Evolutionary conservation across 352 stramenopile genomes (phyloP).

Genomic region (Phytophthora pseudosyringae): DNA sequence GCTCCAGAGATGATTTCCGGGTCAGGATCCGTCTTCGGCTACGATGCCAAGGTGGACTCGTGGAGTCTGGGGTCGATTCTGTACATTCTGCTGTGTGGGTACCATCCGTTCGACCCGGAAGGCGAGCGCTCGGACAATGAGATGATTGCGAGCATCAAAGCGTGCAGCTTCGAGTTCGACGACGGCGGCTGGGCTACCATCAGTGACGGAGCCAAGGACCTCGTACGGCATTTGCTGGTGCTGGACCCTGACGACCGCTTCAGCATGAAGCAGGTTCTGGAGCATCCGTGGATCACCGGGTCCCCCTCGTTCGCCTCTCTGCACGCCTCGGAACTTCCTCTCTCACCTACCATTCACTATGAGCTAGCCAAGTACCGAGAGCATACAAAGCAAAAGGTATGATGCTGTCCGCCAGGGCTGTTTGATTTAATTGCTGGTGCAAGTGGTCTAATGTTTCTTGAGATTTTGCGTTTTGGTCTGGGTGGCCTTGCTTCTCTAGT

Average conservation of each 20-base stretch:
- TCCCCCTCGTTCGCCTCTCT: conserved; percentile 14
- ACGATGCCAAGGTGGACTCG: conserved; percentile 87
- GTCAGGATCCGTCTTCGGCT: conserved; percentile 69
- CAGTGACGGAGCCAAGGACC: conserved; percentile 67
- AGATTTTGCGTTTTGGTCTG: conserved; percentile 32
- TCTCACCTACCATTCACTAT: conserved; percentile 75
- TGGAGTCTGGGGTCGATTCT: conserved; percentile 89
- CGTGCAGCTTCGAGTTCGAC: conserved; percentile 76
- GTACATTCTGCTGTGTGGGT: conserved; percentile 88
- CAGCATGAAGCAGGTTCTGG: conserved; percentile 71
- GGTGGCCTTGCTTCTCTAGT: conserved; percentile 28
- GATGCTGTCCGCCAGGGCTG: not conserved
- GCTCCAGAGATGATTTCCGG: conserved; percentile 88
- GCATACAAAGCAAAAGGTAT: conserved; percentile 62
- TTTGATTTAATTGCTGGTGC: not conserved
- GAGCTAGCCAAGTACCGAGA: conserved; percentile 74
- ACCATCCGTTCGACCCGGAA: conserved; percentile 84
- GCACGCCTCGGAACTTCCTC: conserved; percentile 38
- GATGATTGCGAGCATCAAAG: conserved; percentile 86
- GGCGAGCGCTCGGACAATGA: conserved; percentile 80
- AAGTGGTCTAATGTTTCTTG: conserved; percentile 30
- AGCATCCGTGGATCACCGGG: conserved; percentile 73
- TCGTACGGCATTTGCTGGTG: conserved; percentile 80
- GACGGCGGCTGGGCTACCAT: conserved; percentile 75
- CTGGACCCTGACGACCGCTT: conserved; percentile 72